phyloP scores from a whole-genome alignment of 345 rosid genomes.

The Hibiscus mutabilis region DNA sequence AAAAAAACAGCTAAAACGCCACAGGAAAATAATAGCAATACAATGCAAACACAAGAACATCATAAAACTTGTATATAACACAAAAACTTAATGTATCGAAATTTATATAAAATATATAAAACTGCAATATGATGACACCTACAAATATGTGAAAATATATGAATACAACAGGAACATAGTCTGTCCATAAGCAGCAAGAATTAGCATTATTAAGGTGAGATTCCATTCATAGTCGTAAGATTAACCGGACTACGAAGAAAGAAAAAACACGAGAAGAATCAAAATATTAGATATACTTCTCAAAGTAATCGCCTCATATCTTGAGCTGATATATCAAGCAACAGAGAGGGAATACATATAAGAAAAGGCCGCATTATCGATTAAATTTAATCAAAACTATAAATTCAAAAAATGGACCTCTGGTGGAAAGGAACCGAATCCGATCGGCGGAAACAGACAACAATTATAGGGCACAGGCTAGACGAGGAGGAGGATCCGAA shows the following conservation, averaged over 20 bases:
- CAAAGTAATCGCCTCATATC: background rate
- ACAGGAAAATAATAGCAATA: background rate
- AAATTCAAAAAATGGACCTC: background rate
- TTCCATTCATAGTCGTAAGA: background rate
- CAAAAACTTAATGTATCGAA: background rate
- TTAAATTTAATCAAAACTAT: background rate
- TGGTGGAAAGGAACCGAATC: background rate
- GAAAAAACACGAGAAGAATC: background rate
- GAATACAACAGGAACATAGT: background rate
- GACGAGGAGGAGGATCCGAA: background rate
- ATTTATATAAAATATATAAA: background rate
- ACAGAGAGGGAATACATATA: background rate
- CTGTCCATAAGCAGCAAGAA: constrained; percentile 1
- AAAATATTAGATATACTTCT: constrained; percentile 7
- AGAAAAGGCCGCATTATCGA: background rate
- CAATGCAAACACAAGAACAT: background rate
- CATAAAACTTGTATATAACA: background rate
- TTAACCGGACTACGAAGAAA: background rate
- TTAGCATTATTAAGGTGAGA: background rate
- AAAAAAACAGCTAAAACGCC: background rate
- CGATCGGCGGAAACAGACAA: background rate
- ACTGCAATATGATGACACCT: background rate
- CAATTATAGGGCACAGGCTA: background rate
- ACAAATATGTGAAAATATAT: background rate
- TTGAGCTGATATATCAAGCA: background rate